Evolutionary conservation across 352 stramenopile genomes (phyloP), one percentile per base, ranked within the genome.

Genomic region (Globisporangium rhizosaccharum): DNA sequence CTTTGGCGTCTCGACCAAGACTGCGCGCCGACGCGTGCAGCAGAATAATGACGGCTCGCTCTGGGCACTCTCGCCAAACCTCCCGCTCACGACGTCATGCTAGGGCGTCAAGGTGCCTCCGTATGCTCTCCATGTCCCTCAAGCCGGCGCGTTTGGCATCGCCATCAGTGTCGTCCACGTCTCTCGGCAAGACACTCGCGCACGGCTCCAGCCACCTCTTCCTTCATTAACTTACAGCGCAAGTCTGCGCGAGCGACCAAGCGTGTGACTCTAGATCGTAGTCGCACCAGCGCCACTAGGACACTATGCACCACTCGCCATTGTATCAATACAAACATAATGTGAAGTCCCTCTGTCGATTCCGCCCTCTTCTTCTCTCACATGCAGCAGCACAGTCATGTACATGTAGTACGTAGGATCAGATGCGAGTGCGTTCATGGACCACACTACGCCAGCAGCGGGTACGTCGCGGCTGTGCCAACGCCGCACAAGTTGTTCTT

Each of bases 401-500:
- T 30, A 36, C 30, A 10, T 12, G 14, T 41, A 1, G 15, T 15
- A 28, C 15, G 26, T 23, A 33, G 18, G 12, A 36, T 5, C 23
- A 17, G 15, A 48, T 9, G 14, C 42, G 36, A 12, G 33, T 36
- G 30, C 30, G 2, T 36, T 7, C 7, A 2, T 12, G 5, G 6
- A 37, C 9, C 33, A 10, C 33, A 37, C 33, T 83, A 68, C 28
- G 61, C 75, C 52, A 96, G 70, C 47, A 93, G 61, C 14, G 87
- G 86, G 62, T 96, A 97, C 14, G 76, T 92, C 0, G 90, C 82
- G 18, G 80, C 72, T 0, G 86, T 98, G 47, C 96, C 85, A 48
- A 99, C 94, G 20, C 96, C 96, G 66, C 96, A 99, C 6, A 97
- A 87, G 58, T 99, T 99, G 58, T 95, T 69, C 58, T 95, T 93